phyloP scores from a whole-genome alignment of 1,284 basidiomycete genomes.

The Schizophyllum commune region DNA sequence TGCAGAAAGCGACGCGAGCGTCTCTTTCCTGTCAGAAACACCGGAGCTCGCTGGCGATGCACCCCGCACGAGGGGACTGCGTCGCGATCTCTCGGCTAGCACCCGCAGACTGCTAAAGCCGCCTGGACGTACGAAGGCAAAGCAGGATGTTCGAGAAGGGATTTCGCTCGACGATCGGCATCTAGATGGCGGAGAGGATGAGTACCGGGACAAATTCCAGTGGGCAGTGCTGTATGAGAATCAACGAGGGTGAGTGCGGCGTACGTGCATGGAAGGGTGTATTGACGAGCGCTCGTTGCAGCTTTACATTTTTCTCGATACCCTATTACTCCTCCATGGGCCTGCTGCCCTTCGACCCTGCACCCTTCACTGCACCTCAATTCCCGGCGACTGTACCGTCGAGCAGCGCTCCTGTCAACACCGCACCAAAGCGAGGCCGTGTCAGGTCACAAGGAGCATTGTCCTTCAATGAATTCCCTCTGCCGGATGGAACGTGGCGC shows the following conservation, averaged over 20 bases:
- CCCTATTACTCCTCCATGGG: constrained; percentile 65
- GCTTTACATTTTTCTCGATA: constrained; percentile 64
- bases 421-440: background rate
- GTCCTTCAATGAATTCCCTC: constrained; percentile 57
- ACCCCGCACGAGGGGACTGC: background rate
- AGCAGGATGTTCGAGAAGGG: background rate
- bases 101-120: background rate
- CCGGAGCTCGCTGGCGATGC: background rate
- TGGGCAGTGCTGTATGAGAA: constrained; percentile 33
- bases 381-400: constrained; percentile 17
- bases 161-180: background rate
- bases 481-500: constrained; percentile 72
- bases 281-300: constrained; percentile 18
- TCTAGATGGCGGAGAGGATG: background rate
- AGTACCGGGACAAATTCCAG: background rate
- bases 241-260: constrained; percentile 58
- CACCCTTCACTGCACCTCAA: constrained; percentile 61
- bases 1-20: background rate
- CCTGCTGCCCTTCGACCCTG: constrained; percentile 67
- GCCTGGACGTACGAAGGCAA: background rate
- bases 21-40: background rate
- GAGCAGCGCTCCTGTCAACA: background rate
- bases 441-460: constrained; percentile 36
- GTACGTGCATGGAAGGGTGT: constrained; percentile 2
- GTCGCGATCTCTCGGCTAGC: background rate